Evolutionary conservation across 2,329 filamentous ascomycete genomes (phyloP).

Genomic region (Penicillium sp.): DNA sequence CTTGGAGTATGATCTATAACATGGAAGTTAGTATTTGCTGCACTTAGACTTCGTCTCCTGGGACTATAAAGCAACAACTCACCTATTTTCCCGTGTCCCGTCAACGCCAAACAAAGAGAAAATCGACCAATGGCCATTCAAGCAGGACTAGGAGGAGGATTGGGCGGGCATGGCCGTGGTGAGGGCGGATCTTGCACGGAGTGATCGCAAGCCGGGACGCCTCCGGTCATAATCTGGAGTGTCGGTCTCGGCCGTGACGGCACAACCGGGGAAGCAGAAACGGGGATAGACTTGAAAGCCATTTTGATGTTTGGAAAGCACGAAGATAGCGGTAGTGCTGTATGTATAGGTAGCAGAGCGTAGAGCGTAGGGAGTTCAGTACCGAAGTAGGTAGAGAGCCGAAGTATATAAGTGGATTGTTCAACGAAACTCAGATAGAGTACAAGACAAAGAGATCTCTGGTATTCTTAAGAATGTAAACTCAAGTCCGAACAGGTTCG

Average conservation of each 20-base stretch:
- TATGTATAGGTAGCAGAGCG: not conserved
- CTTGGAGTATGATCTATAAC: not conserved
- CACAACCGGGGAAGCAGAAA: not conserved
- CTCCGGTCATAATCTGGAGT: conserved; percentile 2
- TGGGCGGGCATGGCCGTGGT: conserved; percentile 36
- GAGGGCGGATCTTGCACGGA: conserved; percentile 28
- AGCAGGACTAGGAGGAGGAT: conserved; percentile 41
- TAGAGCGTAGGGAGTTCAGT: not conserved
- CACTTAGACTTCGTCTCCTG: not conserved
- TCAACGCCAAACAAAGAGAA: conserved; percentile 17
- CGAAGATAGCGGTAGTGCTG: not conserved
- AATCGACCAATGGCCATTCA: conserved; percentile 13
- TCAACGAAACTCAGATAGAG: not conserved
- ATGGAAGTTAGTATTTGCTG: not conserved
- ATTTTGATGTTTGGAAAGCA: conserved; percentile 1
- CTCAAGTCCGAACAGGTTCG: not conserved
- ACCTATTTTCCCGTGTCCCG: conserved; percentile 15
- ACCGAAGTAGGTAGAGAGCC: too few species aligned
- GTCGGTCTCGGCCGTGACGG: not conserved
- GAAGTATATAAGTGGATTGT: not conserved
- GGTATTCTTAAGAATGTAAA: not conserved
- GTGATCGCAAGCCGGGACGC: conserved; percentile 16
- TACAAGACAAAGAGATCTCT: not conserved
- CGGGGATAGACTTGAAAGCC: not conserved
- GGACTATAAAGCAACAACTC: not conserved